Evolutionary conservation across 441 rosid genomes (phyloP).

Genomic region (Croton laevigatus): DNA sequence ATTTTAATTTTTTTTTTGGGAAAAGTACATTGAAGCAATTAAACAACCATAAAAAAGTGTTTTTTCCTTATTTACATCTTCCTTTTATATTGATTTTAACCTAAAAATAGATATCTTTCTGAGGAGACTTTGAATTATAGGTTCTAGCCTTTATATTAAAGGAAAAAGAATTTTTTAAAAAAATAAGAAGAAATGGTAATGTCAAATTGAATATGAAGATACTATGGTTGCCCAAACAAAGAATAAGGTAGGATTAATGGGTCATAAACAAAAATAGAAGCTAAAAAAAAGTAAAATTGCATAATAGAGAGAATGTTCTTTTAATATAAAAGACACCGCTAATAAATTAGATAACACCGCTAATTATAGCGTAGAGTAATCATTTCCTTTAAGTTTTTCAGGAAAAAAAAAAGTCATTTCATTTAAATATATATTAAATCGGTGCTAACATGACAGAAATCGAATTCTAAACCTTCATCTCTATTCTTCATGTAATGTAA

Average conservation of each 20-base stretch:
- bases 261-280: slow-evolving; percentile 21
- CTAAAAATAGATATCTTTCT: slow-evolving; percentile 17
- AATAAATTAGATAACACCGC: too few species aligned
- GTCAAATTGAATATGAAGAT: slow-evolving; percentile 16
- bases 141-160: not conserved
- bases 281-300: slow-evolving; percentile 19
- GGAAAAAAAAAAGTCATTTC: too few species aligned
- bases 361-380: too few species aligned
- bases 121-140: slow-evolving; percentile 18
- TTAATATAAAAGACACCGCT: too few species aligned
- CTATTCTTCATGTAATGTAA: too few species aligned
- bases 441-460: too few species aligned
- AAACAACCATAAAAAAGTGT: not conserved
- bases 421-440: too few species aligned
- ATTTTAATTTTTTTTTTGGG: not conserved
- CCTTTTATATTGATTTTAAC: slow-evolving; percentile 5
- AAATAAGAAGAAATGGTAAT: too few species aligned
- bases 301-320: too few species aligned
- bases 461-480: too few species aligned
- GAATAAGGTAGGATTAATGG: slow-evolving; percentile 15
- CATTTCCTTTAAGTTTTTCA: too few species aligned
- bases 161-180: too few species aligned
- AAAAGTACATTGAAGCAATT: slow-evolving; percentile 15
- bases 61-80: slow-evolving; percentile 18
- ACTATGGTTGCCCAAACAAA: slow-evolving; percentile 6